Percentiles rank a stretch among this genome's conserved stretches.
phyloP scores from a whole-genome alignment of 305 asterid species.

The Striga hermonthica region DNA sequence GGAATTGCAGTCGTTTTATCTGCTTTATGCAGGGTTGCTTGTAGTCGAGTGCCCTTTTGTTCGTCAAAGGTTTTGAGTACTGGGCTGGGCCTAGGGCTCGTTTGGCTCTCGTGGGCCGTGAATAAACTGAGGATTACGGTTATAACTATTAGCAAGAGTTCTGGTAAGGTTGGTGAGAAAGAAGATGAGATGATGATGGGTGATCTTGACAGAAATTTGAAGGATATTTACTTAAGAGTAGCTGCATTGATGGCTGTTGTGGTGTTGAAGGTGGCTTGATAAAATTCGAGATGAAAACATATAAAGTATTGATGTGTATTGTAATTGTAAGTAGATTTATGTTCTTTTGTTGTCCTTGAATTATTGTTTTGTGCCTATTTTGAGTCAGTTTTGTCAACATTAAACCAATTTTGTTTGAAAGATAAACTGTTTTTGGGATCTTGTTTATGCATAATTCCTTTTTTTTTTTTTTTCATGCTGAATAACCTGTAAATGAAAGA shows the following conservation, averaged over 20 bases:
- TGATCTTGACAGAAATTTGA: slow-evolving; percentile 53
- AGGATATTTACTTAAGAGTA: slow-evolving; percentile 65
- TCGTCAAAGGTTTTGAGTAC: slow-evolving; percentile 58
- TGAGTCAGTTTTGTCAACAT: background rate
- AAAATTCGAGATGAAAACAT: background rate
- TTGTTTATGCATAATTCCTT: too few species aligned
- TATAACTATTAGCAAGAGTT: slow-evolving; percentile 46
- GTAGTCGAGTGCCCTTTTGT: slow-evolving; percentile 53
- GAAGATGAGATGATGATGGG: slow-evolving; percentile 70
- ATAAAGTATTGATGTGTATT: background rate
- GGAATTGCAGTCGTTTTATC: slow-evolving; percentile 79
- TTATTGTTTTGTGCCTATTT: background rate
- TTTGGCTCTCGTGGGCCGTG: slow-evolving; percentile 88
- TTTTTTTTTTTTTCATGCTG: too few species aligned
- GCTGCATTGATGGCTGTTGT: slow-evolving; percentile 59
- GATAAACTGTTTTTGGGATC: too few species aligned
- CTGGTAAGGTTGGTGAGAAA: slow-evolving; percentile 35
- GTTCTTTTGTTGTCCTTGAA: slow-evolving; percentile 23
- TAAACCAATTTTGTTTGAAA: too few species aligned
- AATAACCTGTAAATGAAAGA: too few species aligned
- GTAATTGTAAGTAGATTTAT: background rate
- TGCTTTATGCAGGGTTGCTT: slow-evolving; percentile 58
- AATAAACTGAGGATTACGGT: slow-evolving; percentile 73
- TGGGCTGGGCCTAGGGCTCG: slow-evolving; percentile 76
- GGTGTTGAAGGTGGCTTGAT: slow-evolving; percentile 59